Conservation (phyloP, 108 stramenopile genomes). For the Seminavis robusta region DNA sequence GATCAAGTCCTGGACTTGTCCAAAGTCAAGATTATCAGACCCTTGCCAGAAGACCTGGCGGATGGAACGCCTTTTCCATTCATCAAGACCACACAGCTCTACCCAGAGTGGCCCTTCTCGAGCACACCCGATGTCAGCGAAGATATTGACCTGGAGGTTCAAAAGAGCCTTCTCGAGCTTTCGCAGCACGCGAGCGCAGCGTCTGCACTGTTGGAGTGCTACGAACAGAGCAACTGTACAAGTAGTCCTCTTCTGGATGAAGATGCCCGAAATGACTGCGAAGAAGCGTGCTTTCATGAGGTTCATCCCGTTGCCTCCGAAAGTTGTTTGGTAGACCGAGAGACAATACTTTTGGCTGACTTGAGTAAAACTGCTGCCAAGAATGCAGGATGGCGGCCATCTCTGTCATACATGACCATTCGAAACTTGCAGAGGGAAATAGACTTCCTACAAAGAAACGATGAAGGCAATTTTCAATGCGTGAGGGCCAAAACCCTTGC, state of each 20-base stretch:
- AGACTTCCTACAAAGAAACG: neutral
- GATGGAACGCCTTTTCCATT: conserved; percentile 36
- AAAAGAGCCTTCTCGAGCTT: conserved; percentile 15
- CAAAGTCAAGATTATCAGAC: conserved; percentile 20
- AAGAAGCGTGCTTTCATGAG: too few species aligned
- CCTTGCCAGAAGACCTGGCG: conserved; percentile 1
- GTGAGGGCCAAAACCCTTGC: neutral
- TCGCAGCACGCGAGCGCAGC: conserved; percentile 8
- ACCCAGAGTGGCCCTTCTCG: conserved; percentile 37
- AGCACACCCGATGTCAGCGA: conserved; percentile 7
- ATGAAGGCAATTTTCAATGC: neutral
- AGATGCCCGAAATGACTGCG: too few species aligned
- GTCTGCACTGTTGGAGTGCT: too few species aligned
- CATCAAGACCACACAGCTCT: conserved; percentile 15
- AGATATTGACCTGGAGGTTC: conserved; percentile 23
- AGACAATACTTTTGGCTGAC: neutral
- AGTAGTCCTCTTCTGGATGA: too few species aligned
- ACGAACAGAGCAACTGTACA: too few species aligned
- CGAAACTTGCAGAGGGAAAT: neutral
- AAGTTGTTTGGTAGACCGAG: neutral
- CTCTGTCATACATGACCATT: neutral
- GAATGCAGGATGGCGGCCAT: neutral
- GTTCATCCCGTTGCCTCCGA: too few species aligned
- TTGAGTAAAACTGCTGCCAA: neutral
- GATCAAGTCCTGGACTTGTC: conserved; percentile 9